Evolutionary conservation across 2,329 filamentous ascomycete species (phyloP), one percentile per base, ranked within the genome.

Genomic region (Thermomyces lanuginosus): DNA sequence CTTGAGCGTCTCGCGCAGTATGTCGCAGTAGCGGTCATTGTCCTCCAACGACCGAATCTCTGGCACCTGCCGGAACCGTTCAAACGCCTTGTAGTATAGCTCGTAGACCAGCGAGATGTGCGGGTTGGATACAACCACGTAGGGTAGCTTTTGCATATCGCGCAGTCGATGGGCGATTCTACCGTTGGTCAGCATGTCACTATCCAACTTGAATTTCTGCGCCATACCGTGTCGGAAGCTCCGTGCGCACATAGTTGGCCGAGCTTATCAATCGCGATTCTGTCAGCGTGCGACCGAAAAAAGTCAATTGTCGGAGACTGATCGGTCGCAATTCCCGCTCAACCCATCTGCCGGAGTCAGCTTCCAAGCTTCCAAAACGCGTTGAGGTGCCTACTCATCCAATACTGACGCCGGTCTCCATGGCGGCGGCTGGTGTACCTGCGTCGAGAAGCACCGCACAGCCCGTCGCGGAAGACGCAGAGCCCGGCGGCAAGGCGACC

Each of bases 31-130:
- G 22, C 55, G 61, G 38, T 93, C 83, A 49, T 98, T 98, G 43
- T 95, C 86, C 16, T 92, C 78, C 18, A 92, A 58, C 0, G 72
- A 78, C 43, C 76, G 76, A 40, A 98, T 73, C 46, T 92, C 82
- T 26, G 75, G 74, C 21, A 93, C 63, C 39, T 77, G 76, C 24
- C 89, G 78, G 37, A 95, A 78, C 28, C 65, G 73, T 49, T 98
- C 89, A 43, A 98, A 98, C n/a, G 89, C 86, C 39, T 75, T 74
- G 56, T 93, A 92, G 61, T 98, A 98, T 5, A 93, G 66, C 49
- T 95, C 82, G 56, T 98, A 98, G 17, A 95, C 89, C 38, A 91
- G 75, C 47, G 79, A 82, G 36, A 98, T 79, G 51, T 98, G 82
- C 5, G 72, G 72, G 44, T 98, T 98, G n/a, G 80, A 84, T 24